phyloP scores from a whole-genome alignment of 2,329 filamentous ascomycete species.

The Fusarium sp. region DNA sequence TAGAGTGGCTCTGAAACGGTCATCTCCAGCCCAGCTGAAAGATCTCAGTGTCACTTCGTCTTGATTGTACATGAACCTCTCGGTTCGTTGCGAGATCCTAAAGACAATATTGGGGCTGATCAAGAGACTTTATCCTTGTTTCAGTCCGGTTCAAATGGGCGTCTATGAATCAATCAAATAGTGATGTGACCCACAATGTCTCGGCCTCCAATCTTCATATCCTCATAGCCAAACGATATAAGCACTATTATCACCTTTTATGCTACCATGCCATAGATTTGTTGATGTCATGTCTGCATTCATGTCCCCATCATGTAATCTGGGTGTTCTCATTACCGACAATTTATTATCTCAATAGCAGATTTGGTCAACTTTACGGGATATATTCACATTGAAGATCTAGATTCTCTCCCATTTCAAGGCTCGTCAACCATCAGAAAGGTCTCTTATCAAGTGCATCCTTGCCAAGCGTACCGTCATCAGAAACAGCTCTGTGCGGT shows the following conservation, averaged over 20 bases:
- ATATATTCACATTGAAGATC: slow-evolving; percentile 41
- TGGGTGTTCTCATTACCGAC: not conserved
- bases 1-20: slow-evolving; percentile 6
- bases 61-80: not conserved
- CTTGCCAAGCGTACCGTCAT: not conserved
- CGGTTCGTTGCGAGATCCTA: slow-evolving; percentile 25
- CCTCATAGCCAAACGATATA: slow-evolving; percentile 12
- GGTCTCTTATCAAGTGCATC: not conserved
- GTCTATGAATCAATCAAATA: slow-evolving; percentile 6
- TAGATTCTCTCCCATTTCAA: slow-evolving; percentile 36
- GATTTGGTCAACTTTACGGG: slow-evolving; percentile 5
- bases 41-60: slow-evolving; percentile 9
- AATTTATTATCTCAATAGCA: not conserved
- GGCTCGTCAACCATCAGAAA: slow-evolving; percentile 11
- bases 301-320: not conserved
- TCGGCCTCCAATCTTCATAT: not conserved
- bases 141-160: not conserved
- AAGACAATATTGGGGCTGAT: not conserved
- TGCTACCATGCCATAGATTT: slow-evolving; percentile 2
- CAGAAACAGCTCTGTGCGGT: not conserved
- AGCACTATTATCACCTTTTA: not conserved
- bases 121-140: slow-evolving; percentile 10
- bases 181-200: slow-evolving; percentile 16
- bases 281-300: not conserved
- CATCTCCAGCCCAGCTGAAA: slow-evolving; percentile 22